Percentiles rank a stretch among this genome's conserved stretches.
Conservation (phyloP, 306 rosid species). For the Gastrolobium villosum region DNA sequence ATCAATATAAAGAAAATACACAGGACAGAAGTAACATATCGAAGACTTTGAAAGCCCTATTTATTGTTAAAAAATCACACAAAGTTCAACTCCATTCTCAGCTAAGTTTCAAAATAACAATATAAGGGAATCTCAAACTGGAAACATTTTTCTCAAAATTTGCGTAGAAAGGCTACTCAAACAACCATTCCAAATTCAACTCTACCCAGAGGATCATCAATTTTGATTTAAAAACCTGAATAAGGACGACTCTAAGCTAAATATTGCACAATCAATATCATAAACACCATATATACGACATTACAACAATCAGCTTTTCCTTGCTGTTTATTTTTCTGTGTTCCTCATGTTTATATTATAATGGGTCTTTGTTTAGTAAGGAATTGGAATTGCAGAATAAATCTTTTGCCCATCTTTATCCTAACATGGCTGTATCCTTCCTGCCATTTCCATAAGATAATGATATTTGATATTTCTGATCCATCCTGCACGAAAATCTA, state of each 20-base stretch:
- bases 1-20: slow-evolving; percentile 32
- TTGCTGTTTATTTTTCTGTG: slow-evolving; percentile 5
- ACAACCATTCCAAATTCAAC: slow-evolving; percentile 7
- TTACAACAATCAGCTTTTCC: slow-evolving; percentile 11
- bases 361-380: not conserved
- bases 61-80: slow-evolving; percentile 8
- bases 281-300: not conserved
- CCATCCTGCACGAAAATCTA: not conserved
- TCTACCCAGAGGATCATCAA: slow-evolving; percentile 20
- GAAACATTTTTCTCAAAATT: not conserved
- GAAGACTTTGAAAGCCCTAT: slow-evolving; percentile 28
- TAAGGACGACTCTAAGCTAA: slow-evolving; percentile 20
- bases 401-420: slow-evolving; percentile 12
- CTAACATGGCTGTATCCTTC: not conserved
- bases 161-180: slow-evolving; percentile 13
- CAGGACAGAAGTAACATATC: slow-evolving; percentile 10
- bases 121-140: slow-evolving; percentile 14
- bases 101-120: slow-evolving; percentile 22
- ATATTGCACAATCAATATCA: slow-evolving; percentile 17
- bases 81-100: slow-evolving; percentile 20
- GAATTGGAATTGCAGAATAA: not conserved
- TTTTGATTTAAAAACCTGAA: slow-evolving; percentile 14
- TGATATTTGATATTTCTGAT: not conserved
- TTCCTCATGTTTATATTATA: slow-evolving; percentile 17
- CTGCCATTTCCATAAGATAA: not conserved